Conservation (phyloP, 345 rosid genomes). For the Eucalyptus coolabah region DNA sequence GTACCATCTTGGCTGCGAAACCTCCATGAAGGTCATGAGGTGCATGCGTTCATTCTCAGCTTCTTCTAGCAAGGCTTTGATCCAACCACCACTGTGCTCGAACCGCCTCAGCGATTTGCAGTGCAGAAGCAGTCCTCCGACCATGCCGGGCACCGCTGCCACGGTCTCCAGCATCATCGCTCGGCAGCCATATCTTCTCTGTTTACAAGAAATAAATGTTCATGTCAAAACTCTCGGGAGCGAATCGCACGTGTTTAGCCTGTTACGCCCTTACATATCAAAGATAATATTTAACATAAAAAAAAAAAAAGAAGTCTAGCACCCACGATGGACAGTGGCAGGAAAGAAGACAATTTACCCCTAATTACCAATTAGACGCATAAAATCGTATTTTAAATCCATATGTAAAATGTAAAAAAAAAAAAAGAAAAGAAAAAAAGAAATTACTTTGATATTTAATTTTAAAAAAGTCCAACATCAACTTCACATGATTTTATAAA, state of each 20-base stretch:
- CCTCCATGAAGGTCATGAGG: constrained; percentile 88
- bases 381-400: neutral
- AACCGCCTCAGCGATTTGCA: constrained; percentile 61
- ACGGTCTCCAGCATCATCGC: constrained; percentile 92
- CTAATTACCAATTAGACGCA: neutral
- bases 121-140: constrained; percentile 68
- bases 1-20: constrained; percentile 59
- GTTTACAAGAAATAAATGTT: neutral
- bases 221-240: neutral
- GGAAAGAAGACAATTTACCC: neutral
- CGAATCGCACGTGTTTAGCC: neutral
- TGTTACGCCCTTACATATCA: neutral
- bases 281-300: neutral
- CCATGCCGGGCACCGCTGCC: constrained; percentile 86
- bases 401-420: neutral
- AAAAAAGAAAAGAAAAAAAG: too few relatives aligned
- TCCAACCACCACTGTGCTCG: constrained; percentile 86
- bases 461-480: neutral
- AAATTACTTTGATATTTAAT: neutral
- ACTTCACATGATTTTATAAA: neutral
- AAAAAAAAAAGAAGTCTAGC: neutral
- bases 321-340: neutral
- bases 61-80: constrained; percentile 63
- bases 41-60: constrained; percentile 93
- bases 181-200: constrained; percentile 64